Conservation (phyloP, 306 rosid genomes). For the Senna siamea region DNA sequence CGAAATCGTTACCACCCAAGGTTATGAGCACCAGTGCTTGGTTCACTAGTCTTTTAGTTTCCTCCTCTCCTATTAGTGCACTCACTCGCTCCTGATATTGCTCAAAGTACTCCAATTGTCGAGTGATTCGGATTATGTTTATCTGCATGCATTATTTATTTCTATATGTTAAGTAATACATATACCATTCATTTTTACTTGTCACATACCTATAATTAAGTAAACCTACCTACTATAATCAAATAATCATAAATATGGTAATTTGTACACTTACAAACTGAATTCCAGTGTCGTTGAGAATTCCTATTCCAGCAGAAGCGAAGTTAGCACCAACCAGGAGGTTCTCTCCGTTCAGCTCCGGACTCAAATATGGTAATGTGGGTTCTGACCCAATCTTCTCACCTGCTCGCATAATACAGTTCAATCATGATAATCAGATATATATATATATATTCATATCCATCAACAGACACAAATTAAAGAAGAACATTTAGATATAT, state of each 20-base stretch:
- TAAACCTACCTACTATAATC: too few species aligned
- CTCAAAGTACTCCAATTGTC: constrained; percentile 64
- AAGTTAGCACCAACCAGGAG: constrained; percentile 84
- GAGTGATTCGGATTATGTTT: constrained; percentile 63
- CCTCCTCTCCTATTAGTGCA: constrained; percentile 60
- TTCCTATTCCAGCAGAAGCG: constrained; percentile 95
- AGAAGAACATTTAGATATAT: too few species aligned
- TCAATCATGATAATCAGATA: too few species aligned
- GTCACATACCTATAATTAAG: too few species aligned
- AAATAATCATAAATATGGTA: too few species aligned
- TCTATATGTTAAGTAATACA: too few species aligned
- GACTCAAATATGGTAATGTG: constrained; percentile 82
- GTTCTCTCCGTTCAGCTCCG: constrained; percentile 53
- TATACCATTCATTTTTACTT: too few species aligned
- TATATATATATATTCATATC: too few species aligned
- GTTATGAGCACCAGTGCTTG: constrained; percentile 65
- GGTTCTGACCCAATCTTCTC: constrained; percentile 71
- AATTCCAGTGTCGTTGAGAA: constrained; percentile 88
- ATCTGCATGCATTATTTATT: constrained; percentile 46
- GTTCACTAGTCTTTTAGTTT: constrained; percentile 52
- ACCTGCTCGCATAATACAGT: too few species aligned
- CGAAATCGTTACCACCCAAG: constrained; percentile 89
- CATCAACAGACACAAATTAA: too few species aligned
- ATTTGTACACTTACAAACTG: constrained; percentile 94
- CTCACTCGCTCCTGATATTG: constrained; percentile 75